These are phyloP conservation scores for Andrographis paniculata DNA, from an alignment of 305 asterid species.

Conservation along the genomic window DNA sequence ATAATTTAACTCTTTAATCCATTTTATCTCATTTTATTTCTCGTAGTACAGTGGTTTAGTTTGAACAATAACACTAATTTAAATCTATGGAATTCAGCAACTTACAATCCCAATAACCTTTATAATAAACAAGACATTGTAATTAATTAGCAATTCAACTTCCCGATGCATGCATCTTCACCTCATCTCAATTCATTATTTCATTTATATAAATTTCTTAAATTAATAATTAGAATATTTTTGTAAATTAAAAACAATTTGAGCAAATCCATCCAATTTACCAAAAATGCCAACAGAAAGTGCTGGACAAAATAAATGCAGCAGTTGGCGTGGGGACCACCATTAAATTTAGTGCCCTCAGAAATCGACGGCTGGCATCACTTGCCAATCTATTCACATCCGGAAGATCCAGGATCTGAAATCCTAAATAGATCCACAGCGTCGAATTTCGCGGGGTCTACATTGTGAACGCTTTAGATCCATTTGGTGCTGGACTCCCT, in stretches of 20 bases:
- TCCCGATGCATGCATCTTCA: too few relatives aligned
- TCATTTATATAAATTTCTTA: too few relatives aligned
- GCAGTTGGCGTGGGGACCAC: background rate
- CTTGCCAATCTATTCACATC: background rate
- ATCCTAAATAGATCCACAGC: background rate
- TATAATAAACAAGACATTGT: too few relatives aligned
- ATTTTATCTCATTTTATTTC: too few relatives aligned
- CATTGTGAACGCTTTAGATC: background rate
- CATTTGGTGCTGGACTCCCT: too few relatives aligned
- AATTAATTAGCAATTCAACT: background rate
- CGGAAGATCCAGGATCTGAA: too few relatives aligned
- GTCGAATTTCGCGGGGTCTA: background rate
- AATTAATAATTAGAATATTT: too few relatives aligned
- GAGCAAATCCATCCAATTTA: background rate
- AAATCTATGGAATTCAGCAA: background rate
- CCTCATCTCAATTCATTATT: too few relatives aligned
- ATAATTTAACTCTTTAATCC: too few relatives aligned
- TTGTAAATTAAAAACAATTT: too few relatives aligned
- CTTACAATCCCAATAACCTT: background rate
- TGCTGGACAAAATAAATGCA: background rate
- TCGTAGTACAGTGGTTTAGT: background rate
- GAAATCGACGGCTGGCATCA: slow-evolving; percentile 13
- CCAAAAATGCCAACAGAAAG: background rate
- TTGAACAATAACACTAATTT: too few relatives aligned
- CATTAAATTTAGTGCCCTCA: slow-evolving; percentile 9